A percentile compares a stretch with the other conserved stretches of the same genome.
phyloP scores from a whole-genome alignment of 1,284 basidiomycete species.

The Ganoderma boninense region DNA sequence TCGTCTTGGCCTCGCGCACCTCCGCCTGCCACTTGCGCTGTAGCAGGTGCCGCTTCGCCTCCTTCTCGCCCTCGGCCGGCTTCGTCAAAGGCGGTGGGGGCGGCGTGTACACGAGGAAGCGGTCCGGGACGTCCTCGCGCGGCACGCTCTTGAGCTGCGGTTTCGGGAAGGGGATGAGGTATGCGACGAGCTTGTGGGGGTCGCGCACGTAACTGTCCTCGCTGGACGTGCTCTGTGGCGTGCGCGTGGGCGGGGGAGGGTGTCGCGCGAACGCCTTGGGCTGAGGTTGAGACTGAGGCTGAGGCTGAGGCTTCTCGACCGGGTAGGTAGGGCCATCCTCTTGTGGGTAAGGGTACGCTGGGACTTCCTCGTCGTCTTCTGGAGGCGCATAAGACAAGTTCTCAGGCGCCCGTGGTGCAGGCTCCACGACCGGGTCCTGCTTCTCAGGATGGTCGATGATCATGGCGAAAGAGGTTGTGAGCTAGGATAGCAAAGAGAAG shows the following conservation, averaged over 20 bases:
- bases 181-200: conserved; percentile 9
- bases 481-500: neutral
- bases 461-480: neutral
- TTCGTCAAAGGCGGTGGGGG: neutral
- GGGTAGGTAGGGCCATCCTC: neutral
- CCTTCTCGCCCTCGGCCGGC: conserved; percentile 9
- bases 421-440: neutral
- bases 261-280: neutral
- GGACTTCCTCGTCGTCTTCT: neutral
- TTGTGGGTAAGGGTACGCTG: neutral
- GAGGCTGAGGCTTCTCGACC: neutral
- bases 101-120: conserved; percentile 9
- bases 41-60: conserved; percentile 6
- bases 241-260: neutral
- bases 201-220: conserved; percentile 5
- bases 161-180: conserved; percentile 9
- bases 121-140: neutral
- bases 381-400: neutral
- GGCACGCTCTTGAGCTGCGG: neutral
- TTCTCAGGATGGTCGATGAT: conserved; percentile 1
- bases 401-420: neutral
- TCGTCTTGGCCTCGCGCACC: conserved; percentile 11
- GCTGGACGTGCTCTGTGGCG: neutral
- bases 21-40: conserved; percentile 10
- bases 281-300: neutral